Evolutionary conservation across 2,329 filamentous ascomycete species (phyloP).

Genomic region (Mycocentrospora acerina): DNA sequence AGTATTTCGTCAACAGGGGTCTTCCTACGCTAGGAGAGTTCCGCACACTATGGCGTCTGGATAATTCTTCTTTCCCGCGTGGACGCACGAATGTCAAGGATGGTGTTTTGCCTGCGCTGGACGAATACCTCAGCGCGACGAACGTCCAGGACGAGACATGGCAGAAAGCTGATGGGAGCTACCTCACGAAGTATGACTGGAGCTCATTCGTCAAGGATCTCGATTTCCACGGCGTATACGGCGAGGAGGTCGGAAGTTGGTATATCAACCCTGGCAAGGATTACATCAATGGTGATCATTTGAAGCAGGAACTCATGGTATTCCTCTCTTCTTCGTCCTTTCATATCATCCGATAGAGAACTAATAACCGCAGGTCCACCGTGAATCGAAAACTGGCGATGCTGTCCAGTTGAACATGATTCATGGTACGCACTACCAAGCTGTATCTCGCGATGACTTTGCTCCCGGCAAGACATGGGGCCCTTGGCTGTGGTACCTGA

Average conservation of each 20-base stretch:
- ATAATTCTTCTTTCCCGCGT: slow-evolving; percentile 51
- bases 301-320: slow-evolving; percentile 56
- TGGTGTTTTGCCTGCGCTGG: slow-evolving; percentile 47
- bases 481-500: slow-evolving; percentile 47
- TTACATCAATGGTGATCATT: slow-evolving; percentile 55
- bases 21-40: slow-evolving; percentile 54
- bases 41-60: slow-evolving; percentile 53
- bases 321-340: neutral
- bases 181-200: slow-evolving; percentile 57
- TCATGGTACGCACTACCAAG: slow-evolving; percentile 50
- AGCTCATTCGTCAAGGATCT: slow-evolving; percentile 43
- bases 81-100: slow-evolving; percentile 51
- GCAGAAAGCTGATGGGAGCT: slow-evolving; percentile 50
- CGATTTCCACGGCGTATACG: slow-evolving; percentile 55
- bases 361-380: slow-evolving; percentile 42
- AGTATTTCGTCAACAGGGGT: slow-evolving; percentile 56
- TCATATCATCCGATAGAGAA: neutral
- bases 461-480: slow-evolving; percentile 43
- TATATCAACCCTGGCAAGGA: slow-evolving; percentile 54
- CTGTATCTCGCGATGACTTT: slow-evolving; percentile 31
- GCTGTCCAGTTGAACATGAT: slow-evolving; percentile 58
- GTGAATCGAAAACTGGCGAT: slow-evolving; percentile 54
- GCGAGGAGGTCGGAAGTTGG: slow-evolving; percentile 53
- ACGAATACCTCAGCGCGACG: slow-evolving; percentile 47
- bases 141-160: slow-evolving; percentile 59